These are phyloP conservation scores for Lichtheimia ornata DNA, from an alignment of 371 early-diverging fungal species.

Conservation along the genomic window DNA sequence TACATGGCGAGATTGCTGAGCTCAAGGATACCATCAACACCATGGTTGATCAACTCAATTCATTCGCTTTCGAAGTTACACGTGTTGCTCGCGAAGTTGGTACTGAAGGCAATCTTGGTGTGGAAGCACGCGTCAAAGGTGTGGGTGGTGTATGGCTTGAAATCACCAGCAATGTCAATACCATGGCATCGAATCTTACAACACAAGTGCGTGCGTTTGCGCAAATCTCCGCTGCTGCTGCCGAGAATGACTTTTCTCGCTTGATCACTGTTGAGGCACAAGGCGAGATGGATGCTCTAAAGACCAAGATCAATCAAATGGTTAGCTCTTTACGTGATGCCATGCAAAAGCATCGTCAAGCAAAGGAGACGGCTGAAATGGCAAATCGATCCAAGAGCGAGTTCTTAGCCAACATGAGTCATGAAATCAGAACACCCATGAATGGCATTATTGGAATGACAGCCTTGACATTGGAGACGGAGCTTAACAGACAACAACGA, in stretches of 20 bases:
- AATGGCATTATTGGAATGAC: conserved; percentile 78
- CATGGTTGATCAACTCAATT: conserved; percentile 52
- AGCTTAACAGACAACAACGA: conserved; percentile 67
- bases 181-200: conserved; percentile 51
- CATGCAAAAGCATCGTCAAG: conserved; percentile 64
- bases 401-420: conserved; percentile 74
- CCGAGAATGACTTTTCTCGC: conserved; percentile 62
- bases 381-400: conserved; percentile 74
- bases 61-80: conserved; percentile 47
- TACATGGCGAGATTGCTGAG: conserved; percentile 44
- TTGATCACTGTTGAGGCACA: conserved; percentile 68
- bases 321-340: conserved; percentile 61
- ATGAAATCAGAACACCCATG: conserved; percentile 73
- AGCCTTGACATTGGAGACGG: conserved; percentile 52
- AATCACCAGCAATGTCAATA: conserved; percentile 54
- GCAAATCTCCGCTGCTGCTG: conserved; percentile 57
- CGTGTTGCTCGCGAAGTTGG: conserved; percentile 53
- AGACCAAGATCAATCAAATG: conserved; percentile 74
- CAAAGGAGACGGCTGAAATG: conserved; percentile 68
- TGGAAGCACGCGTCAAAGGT: conserved; percentile 39
- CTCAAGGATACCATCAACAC: conserved; percentile 45
- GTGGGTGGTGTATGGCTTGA: conserved; percentile 59
- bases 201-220: conserved; percentile 59
- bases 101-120: conserved; percentile 52
- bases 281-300: conserved; percentile 72